These are phyloP conservation scores for Paramecium sonneborni DNA, from an alignment of 73 alveolate genomes.

Conservation along the genomic window DNA sequence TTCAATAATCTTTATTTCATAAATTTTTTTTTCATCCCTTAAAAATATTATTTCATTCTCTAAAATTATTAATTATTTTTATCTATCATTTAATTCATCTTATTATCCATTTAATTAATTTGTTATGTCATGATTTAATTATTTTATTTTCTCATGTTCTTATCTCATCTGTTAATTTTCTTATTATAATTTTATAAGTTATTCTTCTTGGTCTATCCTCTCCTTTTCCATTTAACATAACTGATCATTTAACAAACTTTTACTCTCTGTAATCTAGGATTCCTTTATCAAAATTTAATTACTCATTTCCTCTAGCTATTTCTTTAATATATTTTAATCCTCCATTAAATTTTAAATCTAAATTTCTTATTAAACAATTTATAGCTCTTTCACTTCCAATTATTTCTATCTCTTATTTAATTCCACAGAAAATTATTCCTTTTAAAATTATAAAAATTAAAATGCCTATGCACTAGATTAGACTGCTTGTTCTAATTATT, in stretches of 20 bases:
- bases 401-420: neutral
- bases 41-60: neutral
- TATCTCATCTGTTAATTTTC: neutral
- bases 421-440: neutral
- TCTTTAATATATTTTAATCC: too few species aligned
- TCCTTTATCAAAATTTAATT: too few species aligned
- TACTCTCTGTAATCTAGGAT: too few species aligned
- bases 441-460: neutral
- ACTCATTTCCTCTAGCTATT: too few species aligned
- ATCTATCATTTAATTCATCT: neutral
- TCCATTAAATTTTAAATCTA: too few species aligned
- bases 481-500: too few species aligned
- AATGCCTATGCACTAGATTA: neutral
- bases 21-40: neutral
- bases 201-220: neutral
- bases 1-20: neutral
- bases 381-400: neutral
- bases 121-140: neutral
- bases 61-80: neutral
- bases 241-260: too few species aligned
- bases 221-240: neutral
- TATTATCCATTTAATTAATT: neutral
- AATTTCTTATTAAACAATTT: too few species aligned
- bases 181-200: neutral
- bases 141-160: neutral